Base-by-base conservation (phyloP, 2,329 filamentous ascomycete species). In the Alternaria sp. region DNA sequence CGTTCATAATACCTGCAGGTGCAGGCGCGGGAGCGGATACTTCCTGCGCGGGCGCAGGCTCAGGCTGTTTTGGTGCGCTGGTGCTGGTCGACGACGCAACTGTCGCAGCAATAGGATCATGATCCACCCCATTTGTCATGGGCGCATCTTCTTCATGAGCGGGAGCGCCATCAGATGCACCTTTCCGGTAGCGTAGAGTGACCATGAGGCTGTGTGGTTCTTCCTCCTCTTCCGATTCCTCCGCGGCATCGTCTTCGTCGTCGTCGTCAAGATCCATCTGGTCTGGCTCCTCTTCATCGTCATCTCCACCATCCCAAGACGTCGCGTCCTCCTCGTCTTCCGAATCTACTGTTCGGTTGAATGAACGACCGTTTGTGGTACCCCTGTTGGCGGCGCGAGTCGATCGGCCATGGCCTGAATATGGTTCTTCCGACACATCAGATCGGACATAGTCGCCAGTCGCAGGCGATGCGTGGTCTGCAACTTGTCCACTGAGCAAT, bases 231-330 rank as follows among this genome's bases (percentile, higher is more conserved):
- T 76, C 73, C 2, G 62, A 78, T 74, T 59, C 62, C 16, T 63
- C 66, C 5, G 30, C 61, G 8, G 75, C 74, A 12, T 77, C 76
- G 40, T 88, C 86, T n/a, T 89, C 88, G 8, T 86, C 84, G 9
- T 30, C 28, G 9, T 82, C 82, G 36, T 89, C 87, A 4, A 82
- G 82, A 0, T 87, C 86, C 18, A 90, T 84, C 54, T 92, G 89
- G 6, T 89, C 89, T 27, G 89, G 88, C 57, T 92, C 86, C 51
- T 92, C 86, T 38, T 90, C 89, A 59, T 91, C 90, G 59, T 93
- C 91, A 57, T 91, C 91, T 11, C 89, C 91, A 52, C 90, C 90
- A 45, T 93, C 90, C 74, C 89, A 92, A 66, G 84, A 85, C 28
- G 80, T 80, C 6, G 80, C 84, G 54, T 90, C 90, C 7, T 89